Evolutionary conservation across 208 protist species (phyloP), one percentile per base, ranked within the genome.

Genomic region (Kentomonas sorsogonicus): DNA sequence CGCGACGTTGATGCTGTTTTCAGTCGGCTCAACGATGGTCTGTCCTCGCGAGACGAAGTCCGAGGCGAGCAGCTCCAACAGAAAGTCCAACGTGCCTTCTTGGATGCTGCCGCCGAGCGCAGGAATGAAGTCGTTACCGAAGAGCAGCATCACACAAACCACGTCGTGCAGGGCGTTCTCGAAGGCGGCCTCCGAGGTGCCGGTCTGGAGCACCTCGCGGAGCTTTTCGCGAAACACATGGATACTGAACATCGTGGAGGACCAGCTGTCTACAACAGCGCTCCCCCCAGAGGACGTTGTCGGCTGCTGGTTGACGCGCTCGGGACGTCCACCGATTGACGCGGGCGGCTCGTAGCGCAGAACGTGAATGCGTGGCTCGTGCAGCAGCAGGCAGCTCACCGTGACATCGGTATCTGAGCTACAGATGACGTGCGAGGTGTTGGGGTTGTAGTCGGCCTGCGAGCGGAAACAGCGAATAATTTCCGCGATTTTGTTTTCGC

Each of bases 381-480:
- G 98, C 40, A 99, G 69, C 10, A 95, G 79, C n/a, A 99, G 81
- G 9, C 69, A 79, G 20, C 79, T 87, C 77, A 99, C 98, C 39
- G 99, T 99, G 15, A 99, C 86, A 79, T 99, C 98, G 3, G 98
- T 98, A 78, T 99, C 98, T 31, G 97, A 88, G 56, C 98, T 99
- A 72, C 98, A 98, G n/a, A 99, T 87, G 40, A 93, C 81, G 76
- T 99, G 98, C 3, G 78, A 75, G 0, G 91, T 97, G 79, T 99
- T 99, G n/a, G 97, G 93, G 60, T 98, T 73, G 82, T 99, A 99
- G 26, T 69, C 81, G 1, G 80, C 73, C 64, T 97, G 79, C 4
- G 67, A 65, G 15, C 90, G 76, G 45, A 92, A 80, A 30, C 68
- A 64, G 18, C 84, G 80, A 51, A 96, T 92, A 22, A 75, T 77